phyloP scores from a whole-genome alignment of 352 stramenopile genomes.

The Phytopythium oedochilum region DNA sequence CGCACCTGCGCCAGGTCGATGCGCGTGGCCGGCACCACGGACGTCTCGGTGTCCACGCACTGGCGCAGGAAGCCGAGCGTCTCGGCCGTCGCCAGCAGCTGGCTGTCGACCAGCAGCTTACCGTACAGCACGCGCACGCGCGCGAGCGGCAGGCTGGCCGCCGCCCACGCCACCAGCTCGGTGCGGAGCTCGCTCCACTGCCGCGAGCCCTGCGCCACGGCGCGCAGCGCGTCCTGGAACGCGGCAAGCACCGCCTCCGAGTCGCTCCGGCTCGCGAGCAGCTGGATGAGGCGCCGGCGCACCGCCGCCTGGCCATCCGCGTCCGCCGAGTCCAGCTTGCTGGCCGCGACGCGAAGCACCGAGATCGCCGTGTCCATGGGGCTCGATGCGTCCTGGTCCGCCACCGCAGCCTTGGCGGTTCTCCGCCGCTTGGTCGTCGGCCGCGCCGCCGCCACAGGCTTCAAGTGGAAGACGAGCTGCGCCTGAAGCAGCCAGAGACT shows the following conservation, averaged over 20 bases:
- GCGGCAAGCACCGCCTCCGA: conserved; percentile 29
- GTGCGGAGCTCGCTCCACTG: conserved; percentile 56
- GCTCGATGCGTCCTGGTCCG: conserved; percentile 6
- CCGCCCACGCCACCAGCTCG: conserved; percentile 64
- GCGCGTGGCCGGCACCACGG: conserved; percentile 14
- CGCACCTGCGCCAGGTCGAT: conserved; percentile 42
- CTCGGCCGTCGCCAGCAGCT: conserved; percentile 51
- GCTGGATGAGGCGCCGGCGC: conserved; percentile 46
- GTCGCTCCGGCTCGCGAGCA: conserved; percentile 31
- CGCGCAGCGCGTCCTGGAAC: conserved; percentile 46
- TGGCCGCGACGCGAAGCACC: conserved; percentile 46
- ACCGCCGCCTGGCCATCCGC: conserved; percentile 42
- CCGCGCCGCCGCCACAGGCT: conserved; percentile 10
- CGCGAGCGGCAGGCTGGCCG: conserved; percentile 21
- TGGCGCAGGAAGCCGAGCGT: conserved; percentile 64
- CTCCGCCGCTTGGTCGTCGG: conserved; percentile 38
- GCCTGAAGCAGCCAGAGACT: conserved; percentile 68
- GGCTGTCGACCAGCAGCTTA: conserved; percentile 59
- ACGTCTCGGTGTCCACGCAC: conserved; percentile 72
- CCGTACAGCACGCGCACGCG: conserved; percentile 53
- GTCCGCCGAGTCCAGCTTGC: conserved; percentile 34
- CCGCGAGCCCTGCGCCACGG: conserved; percentile 37
- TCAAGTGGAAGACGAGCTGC: conserved; percentile 58
- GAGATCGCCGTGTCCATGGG: conserved; percentile 31
- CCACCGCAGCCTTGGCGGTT: conserved; percentile 16